Evolutionary conservation across 345 rosid species (phyloP).

Genomic region (Carallia pectinifolia): DNA sequence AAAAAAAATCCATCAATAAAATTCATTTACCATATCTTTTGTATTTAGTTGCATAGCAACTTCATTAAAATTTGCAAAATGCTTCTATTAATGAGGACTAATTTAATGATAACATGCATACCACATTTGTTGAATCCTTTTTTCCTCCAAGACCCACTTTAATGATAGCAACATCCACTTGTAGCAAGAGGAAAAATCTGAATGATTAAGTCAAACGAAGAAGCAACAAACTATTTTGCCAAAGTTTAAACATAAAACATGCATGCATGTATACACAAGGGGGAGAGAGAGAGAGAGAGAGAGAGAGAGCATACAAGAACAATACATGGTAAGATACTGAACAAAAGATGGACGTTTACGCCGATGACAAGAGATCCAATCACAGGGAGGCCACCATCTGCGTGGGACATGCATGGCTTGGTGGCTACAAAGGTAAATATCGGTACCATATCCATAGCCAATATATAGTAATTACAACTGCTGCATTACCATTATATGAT

Average conservation of each 20-base stretch:
- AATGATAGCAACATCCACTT: slow-evolving; percentile 88
- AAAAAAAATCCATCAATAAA: slow-evolving; percentile 6
- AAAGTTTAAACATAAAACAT: background rate
- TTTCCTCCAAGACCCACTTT: slow-evolving; percentile 89
- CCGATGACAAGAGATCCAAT: background rate
- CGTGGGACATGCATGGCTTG: background rate
- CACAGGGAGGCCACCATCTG: too few species aligned
- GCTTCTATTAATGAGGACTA: too few species aligned
- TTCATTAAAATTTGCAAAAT: too few species aligned
- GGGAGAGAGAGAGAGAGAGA: too few species aligned
- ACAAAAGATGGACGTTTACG: background rate
- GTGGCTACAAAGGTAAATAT: background rate
- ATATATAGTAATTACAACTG: background rate
- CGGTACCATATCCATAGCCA: background rate
- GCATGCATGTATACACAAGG: too few species aligned
- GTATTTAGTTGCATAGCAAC: too few species aligned
- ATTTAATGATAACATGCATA: slow-evolving; percentile 31
- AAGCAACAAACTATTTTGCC: background rate
- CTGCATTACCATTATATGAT: background rate
- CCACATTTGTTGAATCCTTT: slow-evolving; percentile 83
- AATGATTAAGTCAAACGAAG: background rate
- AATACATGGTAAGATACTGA: too few species aligned
- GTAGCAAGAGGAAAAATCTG: slow-evolving; percentile 1
- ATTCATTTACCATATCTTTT: background rate
- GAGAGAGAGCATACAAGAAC: too few species aligned